Percentiles rank a stretch among this genome's conserved stretches.
Conservation (phyloP, 176 grass and related monocot species). For the Zea luxurians region DNA sequence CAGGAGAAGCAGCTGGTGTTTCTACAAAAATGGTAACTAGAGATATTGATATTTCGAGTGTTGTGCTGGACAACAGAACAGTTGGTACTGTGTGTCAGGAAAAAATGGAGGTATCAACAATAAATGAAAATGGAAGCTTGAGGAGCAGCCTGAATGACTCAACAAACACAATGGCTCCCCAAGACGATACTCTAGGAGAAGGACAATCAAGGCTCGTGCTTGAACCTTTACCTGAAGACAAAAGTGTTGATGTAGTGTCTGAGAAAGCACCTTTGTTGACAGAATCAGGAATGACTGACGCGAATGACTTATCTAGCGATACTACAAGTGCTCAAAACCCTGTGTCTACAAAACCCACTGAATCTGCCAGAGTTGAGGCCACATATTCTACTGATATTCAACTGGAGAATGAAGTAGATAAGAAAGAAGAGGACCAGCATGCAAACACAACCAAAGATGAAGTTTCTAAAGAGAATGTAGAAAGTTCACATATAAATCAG, state of each 20-base stretch:
- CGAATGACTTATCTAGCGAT: conserved; percentile 23
- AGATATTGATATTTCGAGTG: conserved; percentile 21
- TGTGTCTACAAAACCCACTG: conserved; percentile 22
- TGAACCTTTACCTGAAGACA: conserved; percentile 33
- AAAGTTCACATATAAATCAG: conserved; percentile 27
- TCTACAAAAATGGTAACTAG: conserved; percentile 30
- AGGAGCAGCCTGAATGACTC: conserved; percentile 31
- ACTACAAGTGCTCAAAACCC: conserved; percentile 12
- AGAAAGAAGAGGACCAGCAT: conserved; percentile 35
- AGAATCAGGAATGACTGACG: conserved; percentile 27
- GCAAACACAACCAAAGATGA: not conserved
- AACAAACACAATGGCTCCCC: conserved; percentile 34
- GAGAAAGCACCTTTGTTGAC: conserved; percentile 17
- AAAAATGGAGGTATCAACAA: conserved; percentile 25
- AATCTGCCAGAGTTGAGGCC: conserved; percentile 35
- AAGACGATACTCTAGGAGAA: conserved; percentile 38
- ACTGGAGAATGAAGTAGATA: conserved; percentile 41
- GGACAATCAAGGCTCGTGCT: conserved; percentile 24
- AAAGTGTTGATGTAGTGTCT: conserved; percentile 22
- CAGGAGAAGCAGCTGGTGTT: conserved; percentile 22
- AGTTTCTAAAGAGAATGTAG: conserved; percentile 18
- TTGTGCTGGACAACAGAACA: conserved; percentile 14
- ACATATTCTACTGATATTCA: conserved; percentile 22
- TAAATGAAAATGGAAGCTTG: conserved; percentile 38
- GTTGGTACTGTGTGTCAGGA: conserved; percentile 34